Base-by-base conservation (phyloP, 768 basidiomycete species). In the Russula brevipes region DNA sequence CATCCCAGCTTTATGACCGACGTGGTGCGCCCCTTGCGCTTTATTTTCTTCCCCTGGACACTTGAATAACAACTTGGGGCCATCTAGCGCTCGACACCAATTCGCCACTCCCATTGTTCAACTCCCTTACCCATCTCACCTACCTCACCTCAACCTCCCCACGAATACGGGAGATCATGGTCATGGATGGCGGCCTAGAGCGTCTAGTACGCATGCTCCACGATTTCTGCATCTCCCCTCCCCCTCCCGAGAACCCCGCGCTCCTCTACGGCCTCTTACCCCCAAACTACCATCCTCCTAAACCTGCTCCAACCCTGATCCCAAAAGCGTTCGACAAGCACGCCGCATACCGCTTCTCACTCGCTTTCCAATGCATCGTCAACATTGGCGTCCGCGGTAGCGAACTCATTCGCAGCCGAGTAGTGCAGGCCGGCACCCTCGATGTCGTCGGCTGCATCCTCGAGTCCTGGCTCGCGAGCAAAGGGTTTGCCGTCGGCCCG, bases 91-190 rank as follows among this genome's bases (percentile, higher is more conserved):
- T 83, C 68, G 79, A 82, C 72, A 83, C 82, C 42, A 79, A 80
- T 54, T 82, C 82, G 0, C 78, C 82, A 16, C 77, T 86, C 47
- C 89, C 87, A 16, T 78, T 94, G 46, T 86, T 95, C 79, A 97
- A 97, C 78, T 98, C 95, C 45, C 86, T 98, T 57, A 94, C 91
- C 36, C 94, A 97, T 77, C 88, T 98, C 60, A 90, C 91, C 54
- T 95, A 97, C 76, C 88, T 99, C 67, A 98, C 96, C 8, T 94
- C 93, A 1, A 98, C 97, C 6, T 97, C 95, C 0, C 95, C 97
- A 2, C 86, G 94, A 59, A 98, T 99, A 76, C 88, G 96, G 62
- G 97, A 99, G 76, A 98, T 97, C 69, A 91, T 99, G 84, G 96
- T 94, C 35, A 87, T 90, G 82, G 96, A 98, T 71, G 97, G 97